A percentile compares a stretch with the other conserved stretches of the same genome.
Evolutionary conservation across 306 rosid species (phyloP).

Genomic region (Canavalia gladiata): DNA sequence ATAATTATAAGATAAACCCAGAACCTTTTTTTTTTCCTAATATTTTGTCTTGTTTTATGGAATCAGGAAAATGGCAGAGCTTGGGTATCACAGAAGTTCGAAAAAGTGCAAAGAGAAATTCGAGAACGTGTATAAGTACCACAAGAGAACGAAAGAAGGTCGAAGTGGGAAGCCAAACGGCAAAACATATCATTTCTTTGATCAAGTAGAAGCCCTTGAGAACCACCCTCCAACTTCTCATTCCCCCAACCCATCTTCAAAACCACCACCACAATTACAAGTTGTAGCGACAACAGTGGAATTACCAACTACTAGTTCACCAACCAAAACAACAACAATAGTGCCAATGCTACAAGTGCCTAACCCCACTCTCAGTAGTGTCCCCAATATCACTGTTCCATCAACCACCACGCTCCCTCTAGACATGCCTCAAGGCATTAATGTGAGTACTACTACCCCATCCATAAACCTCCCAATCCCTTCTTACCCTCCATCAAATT

Average conservation of each 20-base stretch:
- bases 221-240: conserved; percentile 45
- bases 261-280: conserved; percentile 2
- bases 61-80: conserved; percentile 85
- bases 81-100: conserved; percentile 81
- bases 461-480: conserved; percentile 47
- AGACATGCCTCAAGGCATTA: conserved; percentile 50
- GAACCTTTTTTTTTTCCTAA: not conserved
- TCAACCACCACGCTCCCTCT: conserved; percentile 51
- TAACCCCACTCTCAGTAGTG: conserved; percentile 25
- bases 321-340: conserved; percentile 18
- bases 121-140: conserved; percentile 95
- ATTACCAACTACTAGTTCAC: not conserved
- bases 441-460: conserved; percentile 9
- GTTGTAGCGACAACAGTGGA: conserved; percentile 11
- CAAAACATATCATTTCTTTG: conserved; percentile 84
- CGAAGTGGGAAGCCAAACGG: conserved; percentile 85
- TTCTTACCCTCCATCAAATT: conserved; percentile 47
- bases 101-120: conserved; percentile 98
- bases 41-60: not conserved
- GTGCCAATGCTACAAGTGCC: conserved; percentile 39
- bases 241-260: conserved; percentile 41
- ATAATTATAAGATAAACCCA: conserved; percentile 42
- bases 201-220: conserved; percentile 82
- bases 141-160: conserved; percentile 91
- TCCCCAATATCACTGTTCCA: conserved; percentile 65